Percentiles rank a stretch among this genome's conserved stretches.
These are phyloP conservation scores for Pistacia atlantica DNA, from an alignment of 345 rosid genomes.

Conservation along the genomic window DNA sequence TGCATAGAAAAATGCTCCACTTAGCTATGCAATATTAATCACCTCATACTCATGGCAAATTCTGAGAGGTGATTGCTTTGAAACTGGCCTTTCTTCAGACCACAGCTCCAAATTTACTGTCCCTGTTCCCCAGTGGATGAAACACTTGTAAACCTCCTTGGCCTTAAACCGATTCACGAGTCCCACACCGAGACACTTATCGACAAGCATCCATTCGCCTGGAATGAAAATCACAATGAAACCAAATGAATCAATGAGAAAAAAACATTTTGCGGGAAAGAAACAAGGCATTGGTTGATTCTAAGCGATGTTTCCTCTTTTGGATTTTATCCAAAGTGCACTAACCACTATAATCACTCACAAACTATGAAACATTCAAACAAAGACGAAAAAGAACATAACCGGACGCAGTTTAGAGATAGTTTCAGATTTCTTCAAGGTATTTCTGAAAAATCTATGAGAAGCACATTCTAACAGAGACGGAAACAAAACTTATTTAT, in stretches of 20 bases:
- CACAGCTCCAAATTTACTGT: constrained; percentile 82
- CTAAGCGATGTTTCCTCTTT: no score
- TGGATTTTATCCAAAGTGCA: no score
- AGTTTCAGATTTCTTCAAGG: neutral
- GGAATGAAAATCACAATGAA: constrained; percentile 12
- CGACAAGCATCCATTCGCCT: constrained; percentile 86
- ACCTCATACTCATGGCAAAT: constrained; percentile 74
- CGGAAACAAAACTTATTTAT: neutral
- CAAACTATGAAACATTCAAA: no score
- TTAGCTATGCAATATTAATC: constrained; percentile 23
- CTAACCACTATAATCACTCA: no score
- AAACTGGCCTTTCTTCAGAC: constrained; percentile 90
- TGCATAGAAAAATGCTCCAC: neutral
- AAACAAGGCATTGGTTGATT: neutral
- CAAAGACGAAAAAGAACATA: no score
- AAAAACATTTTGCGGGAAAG: neutral
- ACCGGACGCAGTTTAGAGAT: neutral
- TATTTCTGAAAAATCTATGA: neutral
- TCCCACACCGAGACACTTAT: constrained; percentile 58
- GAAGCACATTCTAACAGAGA: neutral
- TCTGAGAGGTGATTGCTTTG: constrained; percentile 61
- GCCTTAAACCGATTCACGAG: constrained; percentile 60
- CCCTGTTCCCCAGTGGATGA: constrained; percentile 77
- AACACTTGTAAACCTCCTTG: constrained; percentile 62
- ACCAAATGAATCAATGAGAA: neutral